A percentile compares a stretch with the other conserved stretches of the same genome.
These are phyloP conservation scores for Metschnikowia gelsemii DNA, from an alignment of 805 yeast genomes.

Conservation along the genomic window DNA sequence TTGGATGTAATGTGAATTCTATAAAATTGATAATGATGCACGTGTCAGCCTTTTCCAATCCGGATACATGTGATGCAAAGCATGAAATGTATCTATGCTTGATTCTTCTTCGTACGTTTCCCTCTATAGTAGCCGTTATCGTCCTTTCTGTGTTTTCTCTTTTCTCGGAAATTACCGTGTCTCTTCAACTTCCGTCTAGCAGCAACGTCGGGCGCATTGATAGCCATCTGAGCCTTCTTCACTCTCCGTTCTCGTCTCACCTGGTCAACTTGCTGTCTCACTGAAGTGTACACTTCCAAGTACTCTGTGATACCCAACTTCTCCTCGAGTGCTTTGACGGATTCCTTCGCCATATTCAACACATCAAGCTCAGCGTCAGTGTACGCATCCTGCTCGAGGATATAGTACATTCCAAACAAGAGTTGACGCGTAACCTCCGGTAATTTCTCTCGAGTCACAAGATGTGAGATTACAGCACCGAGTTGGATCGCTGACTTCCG, in stretches of 20 bases:
- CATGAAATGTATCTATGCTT: constrained; percentile 19
- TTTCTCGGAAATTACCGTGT: constrained; percentile 73
- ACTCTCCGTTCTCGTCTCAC: constrained; percentile 76
- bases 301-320: constrained; percentile 74
- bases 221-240: constrained; percentile 70
- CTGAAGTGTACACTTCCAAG: constrained; percentile 57
- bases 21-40: too few species aligned
- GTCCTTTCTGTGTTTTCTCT: constrained; percentile 71
- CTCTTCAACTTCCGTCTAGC: constrained; percentile 75
- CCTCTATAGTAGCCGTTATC: constrained; percentile 72
- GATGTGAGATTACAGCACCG: constrained; percentile 60
- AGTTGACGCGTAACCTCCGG: constrained; percentile 46
- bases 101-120: constrained; percentile 45
- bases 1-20: too few species aligned
- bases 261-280: constrained; percentile 55
- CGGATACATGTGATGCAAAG: too few species aligned
- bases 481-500: constrained; percentile 71
- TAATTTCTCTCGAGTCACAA: constrained; percentile 45
- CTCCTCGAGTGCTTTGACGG: constrained; percentile 62
- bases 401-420: constrained; percentile 52
- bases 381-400: constrained; percentile 46
- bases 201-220: constrained; percentile 77
- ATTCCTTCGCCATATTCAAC: constrained; percentile 55
- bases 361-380: constrained; percentile 54
- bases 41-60: too few species aligned